Conservation (phyloP, 1,139 yeast genomes). For the Pneumocystis oryctolagi region DNA sequence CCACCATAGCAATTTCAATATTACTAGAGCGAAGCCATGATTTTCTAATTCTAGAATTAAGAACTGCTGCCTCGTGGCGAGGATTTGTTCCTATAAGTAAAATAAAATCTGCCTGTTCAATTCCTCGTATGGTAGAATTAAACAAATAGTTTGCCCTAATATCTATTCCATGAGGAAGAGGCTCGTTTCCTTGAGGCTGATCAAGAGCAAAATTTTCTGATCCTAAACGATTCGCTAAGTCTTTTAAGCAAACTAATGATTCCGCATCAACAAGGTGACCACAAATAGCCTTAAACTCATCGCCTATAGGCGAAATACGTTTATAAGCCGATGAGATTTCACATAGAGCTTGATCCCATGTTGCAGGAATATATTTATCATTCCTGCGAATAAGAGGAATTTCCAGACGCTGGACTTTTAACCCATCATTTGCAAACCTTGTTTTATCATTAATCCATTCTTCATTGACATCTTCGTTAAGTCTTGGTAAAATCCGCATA, state of each 20-base stretch:
- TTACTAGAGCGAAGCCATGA: slow-evolving; percentile 60
- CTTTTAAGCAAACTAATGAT: slow-evolving; percentile 68
- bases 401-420: slow-evolving; percentile 74
- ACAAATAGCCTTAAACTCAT: slow-evolving; percentile 66
- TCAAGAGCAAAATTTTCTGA: slow-evolving; percentile 74
- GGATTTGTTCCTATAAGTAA: slow-evolving; percentile 75
- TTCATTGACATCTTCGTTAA: slow-evolving; percentile 76
- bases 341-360: slow-evolving; percentile 79
- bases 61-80: slow-evolving; percentile 79
- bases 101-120: slow-evolving; percentile 71
- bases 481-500: slow-evolving; percentile 74
- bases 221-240: slow-evolving; percentile 58
- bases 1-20: slow-evolving; percentile 52
- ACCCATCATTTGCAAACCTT: slow-evolving; percentile 74
- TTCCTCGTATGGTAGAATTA: slow-evolving; percentile 65
- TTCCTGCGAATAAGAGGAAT: slow-evolving; percentile 65
- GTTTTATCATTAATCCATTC: slow-evolving; percentile 89
- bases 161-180: slow-evolving; percentile 58
- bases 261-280: slow-evolving; percentile 79
- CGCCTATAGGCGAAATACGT: slow-evolving; percentile 44
- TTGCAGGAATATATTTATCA: slow-evolving; percentile 54
- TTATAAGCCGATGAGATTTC: slow-evolving; percentile 52
- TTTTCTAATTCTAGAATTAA: slow-evolving; percentile 73
- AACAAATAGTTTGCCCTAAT: slow-evolving; percentile 67
- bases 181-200: slow-evolving; percentile 38